phyloP scores from a whole-genome alignment of 805 yeast genomes.

The Geotrichum ghanense region DNA sequence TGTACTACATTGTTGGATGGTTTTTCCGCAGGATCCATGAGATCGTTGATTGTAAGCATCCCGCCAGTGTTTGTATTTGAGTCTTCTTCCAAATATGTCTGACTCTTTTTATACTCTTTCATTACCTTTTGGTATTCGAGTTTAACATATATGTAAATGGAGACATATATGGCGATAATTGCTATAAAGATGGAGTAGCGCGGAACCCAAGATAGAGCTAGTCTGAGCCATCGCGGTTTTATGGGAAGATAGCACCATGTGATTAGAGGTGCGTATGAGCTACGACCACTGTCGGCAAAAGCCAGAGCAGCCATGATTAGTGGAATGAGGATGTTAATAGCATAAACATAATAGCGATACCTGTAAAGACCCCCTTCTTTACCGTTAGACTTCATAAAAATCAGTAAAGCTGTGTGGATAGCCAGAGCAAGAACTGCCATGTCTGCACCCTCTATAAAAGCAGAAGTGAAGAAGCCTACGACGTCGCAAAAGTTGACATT shows the following conservation, averaged over 20 bases:
- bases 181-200: slow-evolving; percentile 54
- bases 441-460: slow-evolving; percentile 78
- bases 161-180: slow-evolving; percentile 53
- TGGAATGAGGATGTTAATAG: slow-evolving; percentile 48
- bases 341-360: slow-evolving; percentile 47
- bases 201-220: slow-evolving; percentile 73
- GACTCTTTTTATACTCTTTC: slow-evolving; percentile 22
- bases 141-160: slow-evolving; percentile 61
- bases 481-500: slow-evolving; percentile 44
- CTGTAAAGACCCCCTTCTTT: slow-evolving; percentile 55
- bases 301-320: slow-evolving; percentile 60
- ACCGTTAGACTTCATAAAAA: slow-evolving; percentile 47
- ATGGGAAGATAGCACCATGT: slow-evolving; percentile 74
- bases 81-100: slow-evolving; percentile 6
- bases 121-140: slow-evolving; percentile 21
- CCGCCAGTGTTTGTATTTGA: neutral
- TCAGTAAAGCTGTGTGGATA: slow-evolving; percentile 63
- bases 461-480: slow-evolving; percentile 72
- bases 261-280: slow-evolving; percentile 42
- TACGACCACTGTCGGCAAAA: slow-evolving; percentile 42
- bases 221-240: slow-evolving; percentile 58
- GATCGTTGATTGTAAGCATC: neutral
- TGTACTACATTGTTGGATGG: too few relatives aligned
- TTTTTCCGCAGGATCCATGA: neutral
- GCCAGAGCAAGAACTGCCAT: slow-evolving; percentile 75